Base-by-base conservation (phyloP, 2,329 filamentous ascomycete genomes). In the Aspergillus intermedius region DNA sequence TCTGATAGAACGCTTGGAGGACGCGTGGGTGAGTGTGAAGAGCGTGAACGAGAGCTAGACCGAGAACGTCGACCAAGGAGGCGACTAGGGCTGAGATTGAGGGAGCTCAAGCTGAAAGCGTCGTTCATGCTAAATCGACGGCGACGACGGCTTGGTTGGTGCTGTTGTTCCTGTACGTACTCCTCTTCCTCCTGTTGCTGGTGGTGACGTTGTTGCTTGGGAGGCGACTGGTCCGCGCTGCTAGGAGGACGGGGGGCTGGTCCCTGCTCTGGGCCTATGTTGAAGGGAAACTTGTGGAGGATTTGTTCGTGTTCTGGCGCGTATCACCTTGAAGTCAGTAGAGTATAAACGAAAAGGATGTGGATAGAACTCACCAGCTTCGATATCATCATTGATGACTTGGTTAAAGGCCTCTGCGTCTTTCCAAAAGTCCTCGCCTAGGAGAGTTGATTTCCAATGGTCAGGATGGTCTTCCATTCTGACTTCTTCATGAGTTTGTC, bases 51-150 rank as follows among this genome's bases (percentile, higher is more conserved):
- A 4, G 50, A 44, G 9, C 53, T 48, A n/a, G 52, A 45, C 2
- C 42, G 47, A 4, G 50, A 53, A 23, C 50, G 53, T 43, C 41
- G 43, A 42, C 49, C 50, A 22, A 51, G 17, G 3, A 50, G 32
- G 40, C 48, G 49, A 37, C 22, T 42, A 9, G 28, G 44, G 30
- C 7, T 43, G 25, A 22, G 46, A 19, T 23, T 42, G 17, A 12
- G 28, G 10, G 44, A 39, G 9, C 45, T 39, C 7, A 46, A 25
- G 28, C 40, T 54, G 12, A 49, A 17, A 8, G 50, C 53, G 37
- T 65, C 62, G 46, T 49, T 60, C 53, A 64, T 60, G 53, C 62
- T 64, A 46, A 56, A 57, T 7, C 59, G 61, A 21, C 62, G 54
- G 19, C 46, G 22, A n/a, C 44, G 21, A 19, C 22, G n/a, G n/a